Evolutionary conservation across 257 asterid species (phyloP).

Genomic region (Petrea volubilis): DNA sequence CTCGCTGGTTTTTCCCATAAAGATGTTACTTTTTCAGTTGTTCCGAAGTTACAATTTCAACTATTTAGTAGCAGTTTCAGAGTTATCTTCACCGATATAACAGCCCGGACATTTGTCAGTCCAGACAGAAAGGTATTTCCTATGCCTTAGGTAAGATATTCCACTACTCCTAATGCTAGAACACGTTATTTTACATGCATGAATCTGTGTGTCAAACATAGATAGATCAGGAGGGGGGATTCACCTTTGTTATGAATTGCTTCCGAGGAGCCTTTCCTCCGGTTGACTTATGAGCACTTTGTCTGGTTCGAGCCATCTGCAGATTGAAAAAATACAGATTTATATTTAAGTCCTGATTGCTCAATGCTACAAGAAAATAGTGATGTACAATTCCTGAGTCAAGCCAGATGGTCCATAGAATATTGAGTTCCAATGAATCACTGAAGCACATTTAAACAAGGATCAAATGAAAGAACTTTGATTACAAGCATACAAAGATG

Average conservation of each 20-base stretch:
- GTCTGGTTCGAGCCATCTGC: constrained; percentile 33
- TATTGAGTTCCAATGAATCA: constrained; percentile 10
- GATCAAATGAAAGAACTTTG: neutral
- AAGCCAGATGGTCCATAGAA: neutral
- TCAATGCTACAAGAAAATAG: neutral
- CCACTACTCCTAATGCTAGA: neutral
- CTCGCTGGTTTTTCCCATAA: too few relatives aligned
- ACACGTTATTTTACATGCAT: neutral
- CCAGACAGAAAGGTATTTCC: neutral
- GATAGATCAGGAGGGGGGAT: constrained; percentile 1
- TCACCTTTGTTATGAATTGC: constrained; percentile 21
- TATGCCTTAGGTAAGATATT: neutral
- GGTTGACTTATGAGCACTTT: constrained; percentile 45
- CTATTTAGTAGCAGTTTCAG: neutral
- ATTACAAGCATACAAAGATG: neutral
- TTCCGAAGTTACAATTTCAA: neutral
- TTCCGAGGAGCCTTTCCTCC: constrained; percentile 52
- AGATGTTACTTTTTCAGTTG: neutral
- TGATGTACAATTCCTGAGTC: neutral
- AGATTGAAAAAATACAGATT: constrained; percentile 3
- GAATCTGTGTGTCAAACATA: neutral
- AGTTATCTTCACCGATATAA: neutral
- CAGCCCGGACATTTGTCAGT: neutral
- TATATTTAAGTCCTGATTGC: neutral
- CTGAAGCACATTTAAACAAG: neutral